These are phyloP conservation scores for Spizellomyces punctatus DNA, from an alignment of 192 early-diverging fungal genomes.

Conservation along the genomic window DNA sequence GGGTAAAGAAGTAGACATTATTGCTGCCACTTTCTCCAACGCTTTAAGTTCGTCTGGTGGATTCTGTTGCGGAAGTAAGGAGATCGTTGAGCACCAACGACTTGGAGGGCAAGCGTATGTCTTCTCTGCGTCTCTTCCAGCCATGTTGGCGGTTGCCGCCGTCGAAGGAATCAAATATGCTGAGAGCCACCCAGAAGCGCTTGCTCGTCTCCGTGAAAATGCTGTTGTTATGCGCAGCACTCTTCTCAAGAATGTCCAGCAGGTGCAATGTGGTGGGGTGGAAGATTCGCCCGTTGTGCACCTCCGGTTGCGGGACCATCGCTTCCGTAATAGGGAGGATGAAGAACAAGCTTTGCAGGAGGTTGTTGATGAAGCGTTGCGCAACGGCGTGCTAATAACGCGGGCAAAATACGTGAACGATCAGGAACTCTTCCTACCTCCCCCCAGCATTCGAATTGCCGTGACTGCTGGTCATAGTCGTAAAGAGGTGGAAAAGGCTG, in stretches of 20 bases:
- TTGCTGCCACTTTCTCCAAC: constrained; percentile 81
- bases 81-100: constrained; percentile 89
- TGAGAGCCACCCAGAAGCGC: constrained; percentile 44
- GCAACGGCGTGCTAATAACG: constrained; percentile 83
- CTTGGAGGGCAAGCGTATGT: constrained; percentile 88
- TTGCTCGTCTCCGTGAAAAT: constrained; percentile 68
- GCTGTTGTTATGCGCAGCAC: constrained; percentile 58
- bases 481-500: constrained; percentile 87
- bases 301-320: constrained; percentile 54
- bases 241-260: constrained; percentile 49
- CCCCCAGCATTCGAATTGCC: constrained; percentile 83
- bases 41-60: constrained; percentile 84
- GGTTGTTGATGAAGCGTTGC: constrained; percentile 73
- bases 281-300: constrained; percentile 72
- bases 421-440: constrained; percentile 75
- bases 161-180: constrained; percentile 78
- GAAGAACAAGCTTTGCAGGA: constrained; percentile 81
- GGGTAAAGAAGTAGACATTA: constrained; percentile 82
- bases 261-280: constrained; percentile 7
- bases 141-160: constrained; percentile 87
- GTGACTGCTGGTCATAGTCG: constrained; percentile 72
- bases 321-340: constrained; percentile 54
- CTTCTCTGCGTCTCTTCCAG: constrained; percentile 94
- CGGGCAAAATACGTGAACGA: constrained; percentile 83
- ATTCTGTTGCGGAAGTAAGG: constrained; percentile 86